A percentile compares a stretch with the other conserved stretches of the same genome.
Conservation (phyloP, 2,329 filamentous ascomycete genomes). For the Penicillium paneum region DNA sequence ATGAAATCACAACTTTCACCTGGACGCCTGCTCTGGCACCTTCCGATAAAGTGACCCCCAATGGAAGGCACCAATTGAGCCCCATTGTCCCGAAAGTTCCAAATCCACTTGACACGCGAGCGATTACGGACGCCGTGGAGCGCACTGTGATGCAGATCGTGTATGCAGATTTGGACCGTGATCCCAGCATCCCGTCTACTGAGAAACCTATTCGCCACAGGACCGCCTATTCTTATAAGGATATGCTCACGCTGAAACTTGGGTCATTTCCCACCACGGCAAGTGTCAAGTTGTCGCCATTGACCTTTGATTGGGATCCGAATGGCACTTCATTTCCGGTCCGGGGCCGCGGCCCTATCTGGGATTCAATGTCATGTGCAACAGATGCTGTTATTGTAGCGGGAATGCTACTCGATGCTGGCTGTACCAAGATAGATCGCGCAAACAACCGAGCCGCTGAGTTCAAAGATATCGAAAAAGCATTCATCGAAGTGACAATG, state of each 20-base stretch:
- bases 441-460: constrained; percentile 10
- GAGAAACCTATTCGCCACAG: constrained; percentile 6
- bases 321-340: constrained; percentile 22
- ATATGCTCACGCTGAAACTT: constrained; percentile 21
- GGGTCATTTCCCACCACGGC: constrained; percentile 13
- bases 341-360: constrained; percentile 34
- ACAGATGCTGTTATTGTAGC: constrained; percentile 36
- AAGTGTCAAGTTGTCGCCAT: constrained; percentile 16
- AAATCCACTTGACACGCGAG: not conserved
- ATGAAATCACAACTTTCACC: not conserved
- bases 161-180: constrained; percentile 32
- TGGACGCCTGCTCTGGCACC: not conserved
- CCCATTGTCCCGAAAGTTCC: not conserved
- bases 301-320: constrained; percentile 16
- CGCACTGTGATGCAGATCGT: constrained; percentile 25
- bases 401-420: constrained; percentile 36
- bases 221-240: constrained; percentile 12
- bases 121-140: constrained; percentile 23
- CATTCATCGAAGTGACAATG: constrained; percentile 29
- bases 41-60: not conserved
- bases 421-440: constrained; percentile 35
- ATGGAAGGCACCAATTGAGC: not conserved
- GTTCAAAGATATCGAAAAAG: constrained; percentile 19
- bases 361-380: constrained; percentile 20
- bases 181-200: constrained; percentile 20